Base-by-base conservation (phyloP, 2,329 filamentous ascomycete species). In the Monosporascus sp. region DNA sequence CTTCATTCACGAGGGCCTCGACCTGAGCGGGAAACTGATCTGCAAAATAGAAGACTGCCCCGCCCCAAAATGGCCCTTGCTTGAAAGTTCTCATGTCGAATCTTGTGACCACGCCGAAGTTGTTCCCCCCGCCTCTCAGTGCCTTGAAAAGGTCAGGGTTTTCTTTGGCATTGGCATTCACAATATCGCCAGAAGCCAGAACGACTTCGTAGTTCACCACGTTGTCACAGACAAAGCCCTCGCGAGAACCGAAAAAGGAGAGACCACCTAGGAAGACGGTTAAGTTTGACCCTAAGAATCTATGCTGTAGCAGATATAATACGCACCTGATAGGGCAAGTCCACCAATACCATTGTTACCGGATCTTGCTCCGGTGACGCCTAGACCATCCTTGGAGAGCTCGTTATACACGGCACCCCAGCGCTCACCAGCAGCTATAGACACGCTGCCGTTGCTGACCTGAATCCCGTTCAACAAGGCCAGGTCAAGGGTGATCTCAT, bases 381-480 rank as follows among this genome's bases (percentile, higher is more conserved):
- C 52, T 4, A 55, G 20, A 2, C 52, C 50, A 7, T 51, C 37
- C 9, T 26, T n/a, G n/a, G 44, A 40, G 1, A 53, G 19, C 41
- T 34, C 43, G 31, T 49, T 50, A 34, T 54, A 51, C n/a, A 58
- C 50, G 14, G 46, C 26, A 0, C 55, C 51, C 56, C 49, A 56
- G 3, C 26, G 46, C 44, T 54, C 55, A 3, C 54, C 55, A 6
- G 59, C 57, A 19, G 17, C 40, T 43, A 43, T 43, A 4, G 40
- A 43, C 27, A 27, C 27, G 9, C n/a, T 7, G 20, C 40, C 40
- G 3, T 43, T 20, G n/a, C 20, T 20, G 8, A 19, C n/a, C 40
- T 20, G 19, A 22, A 43, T 20, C n/a, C n/a, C 40, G 9, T 3
- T 20, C 8, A 22, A 11, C 19, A 43, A 43, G 40, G 17, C 40